A percentile compares a stretch with the other conserved stretches of the same genome.
Evolutionary conservation across 1,284 basidiomycete species (phyloP).

Genomic region (Cryptococcus neoformans): DNA sequence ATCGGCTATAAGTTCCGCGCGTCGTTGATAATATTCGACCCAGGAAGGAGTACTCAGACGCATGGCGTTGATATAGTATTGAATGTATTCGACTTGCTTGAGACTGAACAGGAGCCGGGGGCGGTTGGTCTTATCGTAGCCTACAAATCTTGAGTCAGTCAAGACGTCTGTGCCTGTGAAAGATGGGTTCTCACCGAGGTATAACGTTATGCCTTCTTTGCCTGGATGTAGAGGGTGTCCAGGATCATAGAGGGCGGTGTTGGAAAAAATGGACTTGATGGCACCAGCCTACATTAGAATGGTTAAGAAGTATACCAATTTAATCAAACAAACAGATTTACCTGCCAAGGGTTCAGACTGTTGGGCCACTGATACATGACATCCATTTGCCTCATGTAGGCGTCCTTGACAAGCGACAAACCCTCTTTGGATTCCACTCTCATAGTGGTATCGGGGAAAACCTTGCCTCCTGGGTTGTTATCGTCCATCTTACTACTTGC

Average conservation of each 20-base stretch:
- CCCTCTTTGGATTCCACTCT: background rate
- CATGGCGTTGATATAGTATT: slow-evolving; percentile 77
- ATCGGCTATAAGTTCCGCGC: slow-evolving; percentile 3
- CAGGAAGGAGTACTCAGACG: slow-evolving; percentile 56
- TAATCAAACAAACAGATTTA: slow-evolving; percentile 13
- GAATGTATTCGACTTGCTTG: slow-evolving; percentile 75
- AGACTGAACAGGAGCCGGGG: slow-evolving; percentile 72
- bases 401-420: slow-evolving; percentile 13
- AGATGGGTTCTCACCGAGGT: slow-evolving; percentile 57
- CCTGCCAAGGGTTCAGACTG: slow-evolving; percentile 23
- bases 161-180: slow-evolving; percentile 57
- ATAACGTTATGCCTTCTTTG: slow-evolving; percentile 64
- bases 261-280: slow-evolving; percentile 65
- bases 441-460: background rate
- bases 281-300: slow-evolving; percentile 47
- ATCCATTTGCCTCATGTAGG: slow-evolving; percentile 38
- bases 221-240: slow-evolving; percentile 68
- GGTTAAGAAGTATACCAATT: background rate
- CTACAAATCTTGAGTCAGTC: slow-evolving; percentile 1
- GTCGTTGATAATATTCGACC: slow-evolving; percentile 13
- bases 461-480: background rate
- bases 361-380: slow-evolving; percentile 37
- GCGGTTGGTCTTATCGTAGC: slow-evolving; percentile 55
- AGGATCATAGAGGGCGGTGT: slow-evolving; percentile 62
- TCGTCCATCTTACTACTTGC: background rate